Conservation (phyloP, 139 green algal species). For the Micractinium conductrix region DNA sequence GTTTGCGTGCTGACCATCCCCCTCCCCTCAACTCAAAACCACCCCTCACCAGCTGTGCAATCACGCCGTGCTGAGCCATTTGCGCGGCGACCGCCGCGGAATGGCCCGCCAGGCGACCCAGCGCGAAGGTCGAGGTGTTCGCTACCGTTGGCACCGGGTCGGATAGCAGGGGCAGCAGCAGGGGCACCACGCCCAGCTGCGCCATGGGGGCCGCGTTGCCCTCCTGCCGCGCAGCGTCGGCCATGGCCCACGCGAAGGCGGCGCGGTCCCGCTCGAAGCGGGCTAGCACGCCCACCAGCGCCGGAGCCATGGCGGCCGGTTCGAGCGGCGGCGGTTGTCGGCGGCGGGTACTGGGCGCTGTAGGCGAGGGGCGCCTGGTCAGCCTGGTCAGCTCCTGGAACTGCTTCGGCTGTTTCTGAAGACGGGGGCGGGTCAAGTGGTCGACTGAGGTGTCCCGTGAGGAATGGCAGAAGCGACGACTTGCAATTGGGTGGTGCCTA, state of each 20-base stretch:
- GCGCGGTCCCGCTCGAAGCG: conserved; percentile 14
- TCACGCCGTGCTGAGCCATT: background rate
- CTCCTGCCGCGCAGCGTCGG: conserved; percentile 3
- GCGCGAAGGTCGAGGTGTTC: conserved; percentile 2
- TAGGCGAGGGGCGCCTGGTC: no score
- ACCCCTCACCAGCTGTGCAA: conserved; percentile 14
- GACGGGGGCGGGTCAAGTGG: no score
- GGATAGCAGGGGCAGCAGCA: conserved; percentile 20
- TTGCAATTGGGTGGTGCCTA: no score
- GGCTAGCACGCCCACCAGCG: background rate
- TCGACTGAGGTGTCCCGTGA: no score
- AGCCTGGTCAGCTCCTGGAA: no score
- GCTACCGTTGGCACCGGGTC: background rate
- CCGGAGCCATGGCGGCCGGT: no score
- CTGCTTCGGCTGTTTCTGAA: no score
- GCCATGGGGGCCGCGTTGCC: conserved; percentile 18
- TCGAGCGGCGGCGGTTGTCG: no score
- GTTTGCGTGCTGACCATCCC: background rate
- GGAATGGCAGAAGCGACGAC: no score
- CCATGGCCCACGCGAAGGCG: conserved; percentile 6
- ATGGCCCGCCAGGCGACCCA: conserved; percentile 26
- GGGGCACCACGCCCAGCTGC: background rate
- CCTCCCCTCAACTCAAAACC: background rate
- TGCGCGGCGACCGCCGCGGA: background rate
- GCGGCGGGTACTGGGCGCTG: no score